Base-by-base conservation (phyloP, 805 yeast species). In the Candida tammaniensis region DNA sequence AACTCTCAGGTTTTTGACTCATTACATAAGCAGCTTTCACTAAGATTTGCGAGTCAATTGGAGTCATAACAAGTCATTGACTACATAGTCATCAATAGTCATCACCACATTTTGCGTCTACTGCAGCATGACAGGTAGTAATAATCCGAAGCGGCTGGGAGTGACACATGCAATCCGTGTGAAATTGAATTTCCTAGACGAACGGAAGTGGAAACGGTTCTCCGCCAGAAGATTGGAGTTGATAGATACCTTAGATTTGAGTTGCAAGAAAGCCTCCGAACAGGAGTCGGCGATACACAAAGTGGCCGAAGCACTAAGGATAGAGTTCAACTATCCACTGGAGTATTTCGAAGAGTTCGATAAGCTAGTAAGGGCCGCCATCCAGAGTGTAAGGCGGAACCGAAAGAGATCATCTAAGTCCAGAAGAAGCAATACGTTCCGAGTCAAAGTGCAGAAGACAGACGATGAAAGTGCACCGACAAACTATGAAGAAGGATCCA, bases 361-460 rank as follows among this genome's bases (percentile, higher is more conserved):
- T 57, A 85, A 82, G 55, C 69, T 91, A 22, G 97, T 93, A 0
- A 68, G 95, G 23, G 94, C 96, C 7, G 98, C 96, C 1, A 82
- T 91, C 17, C 98, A 91, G 59, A 82, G 94, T 33, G 97, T 86
- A 1, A 67, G 98, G 42, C 68, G 98, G 45, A 91, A 91, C 56
- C 71, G 95, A 40, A 86, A 82, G 52, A 59, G 95, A 44, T 74
- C 64, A n/a, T 50, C 64, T 16, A 61, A 66, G 41, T 39, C 67
- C 0, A 52, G 50, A 15, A 16, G 22, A 17, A 24, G 27, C 20
- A 28, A 27, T 27, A 37, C 39, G 12, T 36, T 36, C 23, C 17
- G 32, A 14, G 39, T 31, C n/a, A 35, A 23, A 21, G 17, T 22
- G 24, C 39, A 14, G 24, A 33, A 18, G 17, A 19, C 15, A 23